Percentiles rank a stretch among this genome's conserved stretches.
Evolutionary conservation across 768 basidiomycete genomes (phyloP).

Genomic region (Tremella yokohamensis): DNA sequence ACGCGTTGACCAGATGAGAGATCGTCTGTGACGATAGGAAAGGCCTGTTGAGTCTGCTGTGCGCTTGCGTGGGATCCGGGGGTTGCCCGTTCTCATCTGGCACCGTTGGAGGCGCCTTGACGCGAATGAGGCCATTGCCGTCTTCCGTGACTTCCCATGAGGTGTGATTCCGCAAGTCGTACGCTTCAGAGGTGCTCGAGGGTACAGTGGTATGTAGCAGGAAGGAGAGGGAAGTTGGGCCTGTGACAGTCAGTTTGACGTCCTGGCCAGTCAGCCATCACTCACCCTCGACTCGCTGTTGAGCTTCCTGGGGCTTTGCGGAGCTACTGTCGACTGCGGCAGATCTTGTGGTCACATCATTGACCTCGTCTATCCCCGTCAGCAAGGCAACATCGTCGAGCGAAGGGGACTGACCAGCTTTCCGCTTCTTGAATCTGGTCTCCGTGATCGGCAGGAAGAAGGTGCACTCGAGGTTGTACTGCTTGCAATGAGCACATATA

Average conservation of each 20-base stretch:
- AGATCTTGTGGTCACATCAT: too few relatives aligned
- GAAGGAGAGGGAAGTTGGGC: conserved; percentile 81
- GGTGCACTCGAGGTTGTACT: conserved; percentile 88
- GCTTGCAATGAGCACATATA: conserved; percentile 89
- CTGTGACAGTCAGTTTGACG: conserved; percentile 57
- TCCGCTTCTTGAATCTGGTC: conserved; percentile 95
- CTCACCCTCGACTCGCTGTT: conserved; percentile 41
- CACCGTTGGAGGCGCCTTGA: conserved; percentile 43
- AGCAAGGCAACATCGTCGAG: too few relatives aligned
- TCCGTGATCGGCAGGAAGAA: conserved; percentile 98
- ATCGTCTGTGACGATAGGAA: conserved; percentile 43
- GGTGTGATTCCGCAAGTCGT: conserved; percentile 83
- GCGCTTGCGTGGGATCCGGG: conserved; percentile 21
- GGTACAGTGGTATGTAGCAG: conserved; percentile 88
- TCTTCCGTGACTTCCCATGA: conserved; percentile 76
- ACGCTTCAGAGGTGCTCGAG: conserved; percentile 76
- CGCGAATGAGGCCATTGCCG: conserved; percentile 77
- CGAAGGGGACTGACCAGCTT: too few relatives aligned
- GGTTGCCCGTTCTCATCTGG: conserved; percentile 24
- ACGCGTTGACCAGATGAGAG: conserved; percentile 74
- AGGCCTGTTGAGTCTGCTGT: conserved; percentile 37
- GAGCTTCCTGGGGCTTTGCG: conserved; percentile 10
- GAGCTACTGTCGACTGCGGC: too few relatives aligned
- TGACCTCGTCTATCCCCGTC: not conserved
- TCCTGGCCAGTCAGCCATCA: not conserved